Percentiles rank a stretch among this genome's conserved stretches.
phyloP scores from a whole-genome alignment of 306 rosid genomes.

The Senna siamea region DNA sequence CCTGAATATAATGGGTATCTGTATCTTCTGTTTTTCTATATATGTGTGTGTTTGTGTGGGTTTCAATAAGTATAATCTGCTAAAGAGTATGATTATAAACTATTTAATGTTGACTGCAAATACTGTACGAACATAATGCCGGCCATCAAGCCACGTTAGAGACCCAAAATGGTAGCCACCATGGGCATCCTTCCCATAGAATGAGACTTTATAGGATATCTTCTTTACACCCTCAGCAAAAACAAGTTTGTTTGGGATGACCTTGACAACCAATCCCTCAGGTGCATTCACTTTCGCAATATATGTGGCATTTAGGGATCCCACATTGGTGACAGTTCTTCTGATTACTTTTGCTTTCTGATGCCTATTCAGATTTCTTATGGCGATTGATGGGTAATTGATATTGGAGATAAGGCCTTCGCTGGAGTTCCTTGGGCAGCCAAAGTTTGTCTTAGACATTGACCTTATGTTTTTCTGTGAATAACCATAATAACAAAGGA shows the following conservation, averaged over 20 bases:
- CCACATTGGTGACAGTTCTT: slow-evolving; percentile 62
- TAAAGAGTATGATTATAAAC: not conserved
- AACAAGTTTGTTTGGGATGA: slow-evolving; percentile 48
- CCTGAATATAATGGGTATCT: not conserved
- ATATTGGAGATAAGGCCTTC: slow-evolving; percentile 58
- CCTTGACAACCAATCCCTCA: slow-evolving; percentile 49
- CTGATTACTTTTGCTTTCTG: slow-evolving; percentile 38
- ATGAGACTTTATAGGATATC: slow-evolving; percentile 49
- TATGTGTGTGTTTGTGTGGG: not conserved
- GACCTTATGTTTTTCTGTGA: slow-evolving; percentile 54
- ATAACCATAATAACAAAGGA: slow-evolving; percentile 65
- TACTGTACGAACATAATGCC: slow-evolving; percentile 49
- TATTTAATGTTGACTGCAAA: slow-evolving; percentile 57
- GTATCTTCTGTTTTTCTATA: not conserved
- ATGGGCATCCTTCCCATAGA: slow-evolving; percentile 50
- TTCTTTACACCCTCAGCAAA: slow-evolving; percentile 43
- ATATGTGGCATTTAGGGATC: slow-evolving; percentile 51
- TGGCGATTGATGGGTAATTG: slow-evolving; percentile 66
- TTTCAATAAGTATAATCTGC: not conserved
- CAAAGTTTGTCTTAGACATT: slow-evolving; percentile 52
- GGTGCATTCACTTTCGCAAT: slow-evolving; percentile 57
- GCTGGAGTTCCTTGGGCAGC: slow-evolving; percentile 52
- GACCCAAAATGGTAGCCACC: slow-evolving; percentile 63
- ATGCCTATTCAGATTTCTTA: slow-evolving; percentile 47
- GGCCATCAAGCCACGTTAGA: slow-evolving; percentile 57